Percentiles rank a stretch among this genome's conserved stretches.
Conservation (phyloP, 2,329 filamentous ascomycete species). For the Harringtonia aguacate region DNA sequence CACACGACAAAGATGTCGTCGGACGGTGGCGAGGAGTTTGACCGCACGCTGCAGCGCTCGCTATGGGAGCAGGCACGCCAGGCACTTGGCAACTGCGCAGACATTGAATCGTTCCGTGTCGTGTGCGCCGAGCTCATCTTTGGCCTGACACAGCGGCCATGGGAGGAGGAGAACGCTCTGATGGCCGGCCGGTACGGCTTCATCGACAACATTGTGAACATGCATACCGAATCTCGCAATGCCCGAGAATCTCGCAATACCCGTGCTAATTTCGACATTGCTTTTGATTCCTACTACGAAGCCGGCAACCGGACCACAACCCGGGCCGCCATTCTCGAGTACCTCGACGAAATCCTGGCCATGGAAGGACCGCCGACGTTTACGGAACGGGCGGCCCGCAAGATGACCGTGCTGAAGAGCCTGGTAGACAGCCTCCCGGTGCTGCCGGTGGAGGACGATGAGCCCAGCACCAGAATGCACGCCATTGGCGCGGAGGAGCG, state of each 20-base stretch:
- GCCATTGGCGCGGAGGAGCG: slow-evolving; percentile 14
- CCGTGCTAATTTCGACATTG: too few relatives aligned
- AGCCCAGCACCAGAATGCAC: slow-evolving; percentile 2
- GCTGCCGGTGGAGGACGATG: slow-evolving; percentile 3
- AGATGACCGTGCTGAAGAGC: slow-evolving; percentile 26
- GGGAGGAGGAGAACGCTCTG: slow-evolving; percentile 9
- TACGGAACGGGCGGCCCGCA: slow-evolving; percentile 26
- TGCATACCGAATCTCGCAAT: too few relatives aligned
- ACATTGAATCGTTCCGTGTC: slow-evolving; percentile 25
- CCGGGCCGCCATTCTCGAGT: slow-evolving; percentile 5
- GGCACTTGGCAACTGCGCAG: slow-evolving; percentile 22
- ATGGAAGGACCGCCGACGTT: slow-evolving; percentile 22
- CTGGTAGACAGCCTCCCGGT: slow-evolving; percentile 17
- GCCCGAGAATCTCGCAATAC: too few relatives aligned
- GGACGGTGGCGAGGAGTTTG: slow-evolving; percentile 22
- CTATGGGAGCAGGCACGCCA: slow-evolving; percentile 27
- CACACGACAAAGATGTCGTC: slow-evolving; percentile 9
- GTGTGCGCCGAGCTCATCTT: slow-evolving; percentile 27
- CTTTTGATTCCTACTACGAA: not conserved
- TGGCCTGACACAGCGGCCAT: slow-evolving; percentile 23
- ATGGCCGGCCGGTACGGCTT: too few relatives aligned
- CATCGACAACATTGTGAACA: too few relatives aligned
- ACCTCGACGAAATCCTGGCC: slow-evolving; percentile 11
- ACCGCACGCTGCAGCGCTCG: slow-evolving; percentile 23
- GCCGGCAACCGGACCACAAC: not conserved